These are phyloP conservation scores for Gossypium thurberi DNA, from an alignment of 345 rosid species.

Conservation along the genomic window DNA sequence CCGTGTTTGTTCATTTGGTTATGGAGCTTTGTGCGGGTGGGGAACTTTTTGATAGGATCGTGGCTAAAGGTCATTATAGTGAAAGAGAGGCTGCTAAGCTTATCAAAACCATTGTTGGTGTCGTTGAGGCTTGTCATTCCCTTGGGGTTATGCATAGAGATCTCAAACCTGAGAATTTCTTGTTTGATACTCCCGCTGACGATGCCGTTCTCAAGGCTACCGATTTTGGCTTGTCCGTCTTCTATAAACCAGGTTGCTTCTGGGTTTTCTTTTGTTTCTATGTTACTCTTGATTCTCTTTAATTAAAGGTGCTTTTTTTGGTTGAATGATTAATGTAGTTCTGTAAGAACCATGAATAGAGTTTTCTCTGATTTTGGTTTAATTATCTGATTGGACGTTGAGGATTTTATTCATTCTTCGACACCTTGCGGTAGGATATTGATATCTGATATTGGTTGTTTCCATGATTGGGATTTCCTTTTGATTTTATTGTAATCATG, in stretches of 20 bases:
- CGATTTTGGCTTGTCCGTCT: conserved; percentile 85
- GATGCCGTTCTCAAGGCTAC: conserved; percentile 87
- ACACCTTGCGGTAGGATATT: no score
- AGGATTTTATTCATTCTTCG: neutral
- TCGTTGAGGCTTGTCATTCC: conserved; percentile 91
- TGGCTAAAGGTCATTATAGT: conserved; percentile 85
- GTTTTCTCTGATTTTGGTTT: neutral
- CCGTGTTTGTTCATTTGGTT: conserved; percentile 85
- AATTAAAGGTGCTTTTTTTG: neutral
- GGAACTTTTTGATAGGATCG: conserved; percentile 91
- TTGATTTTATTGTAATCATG: neutral
- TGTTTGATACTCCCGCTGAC: conserved; percentile 62
- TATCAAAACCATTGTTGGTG: conserved; percentile 78
- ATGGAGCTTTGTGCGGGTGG: conserved; percentile 98
- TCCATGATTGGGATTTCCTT: neutral
- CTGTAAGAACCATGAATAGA: neutral
- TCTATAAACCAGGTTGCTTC: conserved; percentile 83
- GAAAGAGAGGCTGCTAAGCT: conserved; percentile 83
- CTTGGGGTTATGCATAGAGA: conserved; percentile 98
- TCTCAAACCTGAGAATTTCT: conserved; percentile 97
- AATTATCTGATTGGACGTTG: neutral
- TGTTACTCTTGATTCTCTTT: neutral
- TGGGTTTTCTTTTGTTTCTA: conserved; percentile 3
- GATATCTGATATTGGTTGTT: neutral
- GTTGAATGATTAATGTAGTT: neutral